Percentiles rank a stretch among this genome's conserved stretches.
Evolutionary conservation across 192 early-diverging fungal species (phyloP).

Genomic region (Phlyctochytrium planicorne): DNA sequence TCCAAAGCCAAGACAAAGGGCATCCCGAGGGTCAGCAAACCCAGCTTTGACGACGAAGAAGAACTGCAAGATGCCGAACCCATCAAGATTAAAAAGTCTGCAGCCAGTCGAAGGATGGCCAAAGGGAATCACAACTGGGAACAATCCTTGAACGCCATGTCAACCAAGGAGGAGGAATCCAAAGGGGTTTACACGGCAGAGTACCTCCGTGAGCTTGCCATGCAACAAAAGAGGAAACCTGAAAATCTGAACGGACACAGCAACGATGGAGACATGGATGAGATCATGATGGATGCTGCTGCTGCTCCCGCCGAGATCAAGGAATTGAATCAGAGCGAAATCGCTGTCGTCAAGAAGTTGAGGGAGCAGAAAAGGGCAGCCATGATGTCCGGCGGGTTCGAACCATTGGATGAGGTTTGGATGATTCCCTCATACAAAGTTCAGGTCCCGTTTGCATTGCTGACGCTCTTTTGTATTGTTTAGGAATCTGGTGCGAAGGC

Average conservation of each 20-base stretch:
- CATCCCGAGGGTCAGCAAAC: not conserved
- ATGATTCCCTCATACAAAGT: slow-evolving; percentile 24
- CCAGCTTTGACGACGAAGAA: not conserved
- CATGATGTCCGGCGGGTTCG: slow-evolving; percentile 10
- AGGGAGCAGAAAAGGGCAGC: slow-evolving; percentile 34
- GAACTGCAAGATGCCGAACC: slow-evolving; percentile 6
- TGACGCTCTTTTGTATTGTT: too few species aligned
- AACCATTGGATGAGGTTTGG: slow-evolving; percentile 6
- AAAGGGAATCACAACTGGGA: slow-evolving; percentile 36
- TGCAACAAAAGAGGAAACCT: slow-evolving; percentile 20
- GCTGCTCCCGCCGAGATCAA: slow-evolving; percentile 26
- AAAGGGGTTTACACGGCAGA: slow-evolving; percentile 24
- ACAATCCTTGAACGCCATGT: slow-evolving; percentile 15
- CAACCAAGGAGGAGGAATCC: not conserved
- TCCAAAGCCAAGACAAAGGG: too few species aligned
- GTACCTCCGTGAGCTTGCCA: slow-evolving; percentile 22
- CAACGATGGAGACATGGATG: not conserved
- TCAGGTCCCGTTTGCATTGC: too few species aligned
- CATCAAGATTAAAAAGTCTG: slow-evolving; percentile 27
- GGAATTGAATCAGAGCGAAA: not conserved
- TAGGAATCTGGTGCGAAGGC: too few species aligned
- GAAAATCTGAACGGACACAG: slow-evolving; percentile 3
- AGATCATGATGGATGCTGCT: slow-evolving; percentile 29
- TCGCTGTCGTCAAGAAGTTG: slow-evolving; percentile 11
- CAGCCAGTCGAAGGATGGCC: slow-evolving; percentile 32